A percentile compares a stretch with the other conserved stretches of the same genome.
These are phyloP conservation scores for Suillus ampliporus DNA, from an alignment of 768 basidiomycete genomes.

Conservation along the genomic window DNA sequence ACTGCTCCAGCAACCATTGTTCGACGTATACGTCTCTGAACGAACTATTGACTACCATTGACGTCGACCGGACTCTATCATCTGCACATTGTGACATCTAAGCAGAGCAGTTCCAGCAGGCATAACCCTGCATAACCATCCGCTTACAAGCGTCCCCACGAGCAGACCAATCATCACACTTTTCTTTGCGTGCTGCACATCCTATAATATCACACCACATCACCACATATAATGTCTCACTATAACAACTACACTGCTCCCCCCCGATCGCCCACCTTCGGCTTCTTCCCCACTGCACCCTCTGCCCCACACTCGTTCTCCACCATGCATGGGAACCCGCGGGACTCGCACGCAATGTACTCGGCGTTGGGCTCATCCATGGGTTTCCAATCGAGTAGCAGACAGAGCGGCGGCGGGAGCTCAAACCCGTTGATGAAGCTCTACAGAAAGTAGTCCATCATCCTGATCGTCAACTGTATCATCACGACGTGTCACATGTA, in stretches of 20 bases:
- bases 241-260: constrained; percentile 42
- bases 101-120: not conserved
- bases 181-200: constrained; percentile 8
- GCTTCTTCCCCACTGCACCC: constrained; percentile 61
- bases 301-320: constrained; percentile 64
- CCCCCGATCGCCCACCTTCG: constrained; percentile 60
- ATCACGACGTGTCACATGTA: constrained; percentile 15
- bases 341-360: constrained; percentile 64
- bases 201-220: constrained; percentile 5
- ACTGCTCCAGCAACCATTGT: constrained; percentile 15
- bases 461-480: constrained; percentile 13
- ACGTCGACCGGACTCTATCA: constrained; percentile 2
- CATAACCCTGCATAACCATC: constrained; percentile 5
- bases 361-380: constrained; percentile 48
- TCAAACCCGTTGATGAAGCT: constrained; percentile 42
- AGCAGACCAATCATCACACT: constrained; percentile 11
- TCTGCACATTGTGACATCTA: constrained; percentile 14
- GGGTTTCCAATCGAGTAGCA: constrained; percentile 28
- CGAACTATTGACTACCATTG: not conserved
- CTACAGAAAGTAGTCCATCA: constrained; percentile 33
- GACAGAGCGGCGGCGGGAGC: constrained; percentile 29
- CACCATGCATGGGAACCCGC: constrained; percentile 62
- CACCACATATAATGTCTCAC: constrained; percentile 48
- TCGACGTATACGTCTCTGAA: constrained; percentile 11
- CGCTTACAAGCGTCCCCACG: constrained; percentile 6